Conservation (phyloP, 371 early-diverging fungal species). For the Actinomortierella ambigua region DNA sequence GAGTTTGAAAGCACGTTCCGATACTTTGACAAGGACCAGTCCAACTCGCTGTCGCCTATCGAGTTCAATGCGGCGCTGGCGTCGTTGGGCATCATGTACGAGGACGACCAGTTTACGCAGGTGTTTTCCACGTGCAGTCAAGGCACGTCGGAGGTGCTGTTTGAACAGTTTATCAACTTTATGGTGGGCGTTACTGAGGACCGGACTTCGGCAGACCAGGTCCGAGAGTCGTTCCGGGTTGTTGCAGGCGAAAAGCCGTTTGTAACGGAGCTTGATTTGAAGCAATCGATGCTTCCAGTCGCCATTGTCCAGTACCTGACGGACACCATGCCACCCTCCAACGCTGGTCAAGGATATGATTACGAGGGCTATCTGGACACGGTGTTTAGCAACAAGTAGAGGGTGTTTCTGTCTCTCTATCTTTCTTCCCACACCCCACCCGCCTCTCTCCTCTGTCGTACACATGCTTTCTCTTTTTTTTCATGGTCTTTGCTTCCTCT, state of each 20-base stretch:
- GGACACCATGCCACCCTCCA: constrained; percentile 68
- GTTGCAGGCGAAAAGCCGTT: constrained; percentile 86
- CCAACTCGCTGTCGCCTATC: constrained; percentile 71
- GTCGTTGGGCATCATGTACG: constrained; percentile 79
- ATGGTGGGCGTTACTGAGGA: constrained; percentile 92
- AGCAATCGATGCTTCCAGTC: constrained; percentile 67
- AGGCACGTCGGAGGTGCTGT: constrained; percentile 67
- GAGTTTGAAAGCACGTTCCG: constrained; percentile 90
- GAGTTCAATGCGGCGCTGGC: constrained; percentile 90
- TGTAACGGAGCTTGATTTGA: constrained; percentile 76
- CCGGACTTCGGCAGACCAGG: constrained; percentile 86
- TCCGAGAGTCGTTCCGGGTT: constrained; percentile 83
- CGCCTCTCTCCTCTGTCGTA: not conserved
- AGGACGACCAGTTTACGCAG: constrained; percentile 74
- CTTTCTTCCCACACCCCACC: not conserved
- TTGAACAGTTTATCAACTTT: constrained; percentile 89
- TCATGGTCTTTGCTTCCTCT: not conserved
- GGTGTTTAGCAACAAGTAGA: constrained; percentile 62
- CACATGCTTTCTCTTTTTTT: not conserved
- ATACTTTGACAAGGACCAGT: constrained; percentile 84
- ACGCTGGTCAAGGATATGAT: constrained; percentile 66
- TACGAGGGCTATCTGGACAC: constrained; percentile 70
- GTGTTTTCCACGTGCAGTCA: constrained; percentile 70
- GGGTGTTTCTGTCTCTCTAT: not conserved
- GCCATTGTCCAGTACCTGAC: constrained; percentile 76